Base-by-base conservation (phyloP, 257 asterid species). In the Penstemon newberryi region DNA sequence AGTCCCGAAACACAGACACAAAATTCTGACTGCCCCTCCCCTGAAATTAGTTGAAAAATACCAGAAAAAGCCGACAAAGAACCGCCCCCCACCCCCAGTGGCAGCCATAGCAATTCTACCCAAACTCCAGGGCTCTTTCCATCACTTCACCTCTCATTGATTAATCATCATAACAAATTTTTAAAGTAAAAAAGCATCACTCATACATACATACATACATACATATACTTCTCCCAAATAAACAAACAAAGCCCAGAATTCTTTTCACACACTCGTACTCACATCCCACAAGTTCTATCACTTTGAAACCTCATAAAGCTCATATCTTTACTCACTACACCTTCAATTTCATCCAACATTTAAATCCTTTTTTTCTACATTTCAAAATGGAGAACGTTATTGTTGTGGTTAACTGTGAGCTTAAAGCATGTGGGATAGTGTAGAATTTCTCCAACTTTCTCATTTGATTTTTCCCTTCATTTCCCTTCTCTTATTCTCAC, bases 401-500 rank as follows among this genome's bases (percentile, higher is more conserved):
- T 80, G 79, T 84, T 63, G 78, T 77, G 74, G 79, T 77, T 18
- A 80, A 75, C 81, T 85, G 81, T 69, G 83, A 80, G 84, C 84
- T 86, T 47, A 84, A 84, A 78, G 87, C 85, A 82, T 86, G 84
- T 79, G 96, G 93, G 50, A 84, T 88, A 67, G 89, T 88, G 87
- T 88, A 86, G 86, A 50, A 39, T 57, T 66, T 70, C 53, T 38
- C 72, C 43, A 72, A 75, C 59, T 77, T 56, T 69, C 19, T 66
- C 63, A 56, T 54, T 77, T 63, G 45, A 59, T 67, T 58, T 56
- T 70, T 51, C 11, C 9, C 59, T 66, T 46, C 25, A 15, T 67
- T 65, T 56, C 64, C 55, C 38, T 50, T 36, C 39, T 73, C 18
- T 60, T 45, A 40, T 67, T 60, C 52, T 43, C 13, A 7, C 52